Percentiles rank a stretch among this genome's conserved stretches.
Conservation (phyloP, 108 stramenopile genomes). For the Cafeteria roenbergensis region DNA sequence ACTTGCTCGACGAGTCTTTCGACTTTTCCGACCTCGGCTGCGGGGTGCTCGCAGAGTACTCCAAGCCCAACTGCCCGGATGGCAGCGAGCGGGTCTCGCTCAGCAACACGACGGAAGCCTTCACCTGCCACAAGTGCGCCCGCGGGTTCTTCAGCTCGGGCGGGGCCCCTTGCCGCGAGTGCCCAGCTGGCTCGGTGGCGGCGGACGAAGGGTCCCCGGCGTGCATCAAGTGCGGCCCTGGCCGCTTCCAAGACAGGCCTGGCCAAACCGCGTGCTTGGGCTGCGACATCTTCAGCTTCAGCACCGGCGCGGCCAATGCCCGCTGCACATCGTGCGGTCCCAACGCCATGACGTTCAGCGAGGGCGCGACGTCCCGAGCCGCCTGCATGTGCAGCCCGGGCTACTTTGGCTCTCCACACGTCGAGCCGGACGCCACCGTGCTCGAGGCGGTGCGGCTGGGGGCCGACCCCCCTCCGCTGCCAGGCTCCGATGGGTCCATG, state of each 20-base stretch:
- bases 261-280: background rate
- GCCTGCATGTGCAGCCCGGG: background rate
- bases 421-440: too few species aligned
- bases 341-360: background rate
- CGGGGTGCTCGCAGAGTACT: background rate
- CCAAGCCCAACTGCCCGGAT: background rate
- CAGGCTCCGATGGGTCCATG: too few species aligned
- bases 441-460: too few species aligned
- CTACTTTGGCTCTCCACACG: background rate
- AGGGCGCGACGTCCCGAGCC: background rate
- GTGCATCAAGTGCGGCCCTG: background rate
- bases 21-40: background rate
- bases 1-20: background rate
- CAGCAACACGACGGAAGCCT: background rate
- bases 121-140: background rate
- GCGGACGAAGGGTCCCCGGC: background rate
- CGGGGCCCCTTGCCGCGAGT: background rate
- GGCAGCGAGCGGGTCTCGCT: background rate
- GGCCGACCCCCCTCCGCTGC: too few species aligned
- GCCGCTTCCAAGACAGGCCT: background rate
- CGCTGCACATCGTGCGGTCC: background rate
- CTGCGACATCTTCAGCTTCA: background rate
- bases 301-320: background rate
- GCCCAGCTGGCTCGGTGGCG: background rate
- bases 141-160: background rate